Evolutionary conservation across 306 rosid genomes (phyloP).

Genomic region (Trichosanthes cucumerina): DNA sequence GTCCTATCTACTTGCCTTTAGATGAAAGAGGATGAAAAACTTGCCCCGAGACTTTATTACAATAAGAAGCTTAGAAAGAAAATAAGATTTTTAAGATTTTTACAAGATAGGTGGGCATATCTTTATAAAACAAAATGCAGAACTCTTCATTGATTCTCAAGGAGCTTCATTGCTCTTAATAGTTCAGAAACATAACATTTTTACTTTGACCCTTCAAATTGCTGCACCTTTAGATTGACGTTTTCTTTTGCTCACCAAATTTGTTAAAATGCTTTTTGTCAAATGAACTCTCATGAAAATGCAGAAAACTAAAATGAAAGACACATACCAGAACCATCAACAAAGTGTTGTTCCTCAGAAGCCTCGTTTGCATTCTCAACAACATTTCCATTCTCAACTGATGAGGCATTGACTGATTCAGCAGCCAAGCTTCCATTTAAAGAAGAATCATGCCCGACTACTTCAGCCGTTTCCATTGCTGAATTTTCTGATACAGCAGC

Average conservation of each 20-base stretch:
- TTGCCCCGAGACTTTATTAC: background rate
- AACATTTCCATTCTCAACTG: constrained; percentile 52
- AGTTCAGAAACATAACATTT: constrained; percentile 1
- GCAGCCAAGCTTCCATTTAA: constrained; percentile 30
- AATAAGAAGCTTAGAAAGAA: background rate
- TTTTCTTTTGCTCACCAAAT: background rate
- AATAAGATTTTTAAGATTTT: background rate
- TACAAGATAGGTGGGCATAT: background rate
- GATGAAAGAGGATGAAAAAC: background rate
- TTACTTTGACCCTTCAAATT: background rate
- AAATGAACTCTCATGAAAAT: background rate
- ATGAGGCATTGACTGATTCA: constrained; percentile 15
- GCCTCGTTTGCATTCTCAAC: constrained; percentile 34
- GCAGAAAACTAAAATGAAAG: constrained; percentile 2
- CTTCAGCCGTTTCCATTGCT: constrained; percentile 21
- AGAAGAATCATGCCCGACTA: constrained; percentile 36
- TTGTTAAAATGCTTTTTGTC: background rate
- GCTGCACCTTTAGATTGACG: background rate
- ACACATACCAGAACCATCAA: constrained; percentile 61
- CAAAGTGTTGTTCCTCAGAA: constrained; percentile 45
- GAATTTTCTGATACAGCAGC: constrained; percentile 22
- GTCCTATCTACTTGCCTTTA: background rate
- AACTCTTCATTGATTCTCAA: background rate
- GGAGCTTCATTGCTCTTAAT: background rate
- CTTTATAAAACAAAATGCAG: background rate